Percentiles rank a stretch among this genome's conserved stretches.
These are phyloP conservation scores for Ceratobasidium sp. DNA, from an alignment of 1,284 basidiomycete genomes.

Conservation along the genomic window DNA sequence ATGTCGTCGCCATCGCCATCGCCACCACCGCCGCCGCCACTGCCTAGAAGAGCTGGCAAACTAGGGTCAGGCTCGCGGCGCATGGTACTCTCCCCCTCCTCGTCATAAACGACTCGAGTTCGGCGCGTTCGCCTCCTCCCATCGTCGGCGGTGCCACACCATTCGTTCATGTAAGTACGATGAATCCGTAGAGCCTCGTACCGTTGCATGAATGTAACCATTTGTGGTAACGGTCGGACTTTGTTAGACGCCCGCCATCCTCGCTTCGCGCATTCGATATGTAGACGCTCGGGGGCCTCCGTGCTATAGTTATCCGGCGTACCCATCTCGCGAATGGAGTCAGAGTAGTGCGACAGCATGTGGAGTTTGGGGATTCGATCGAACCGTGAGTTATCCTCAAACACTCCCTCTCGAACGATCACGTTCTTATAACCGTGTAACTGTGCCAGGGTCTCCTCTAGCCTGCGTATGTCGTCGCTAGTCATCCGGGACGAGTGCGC, in stretches of 20 bases:
- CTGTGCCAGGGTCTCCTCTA: constrained; percentile 41
- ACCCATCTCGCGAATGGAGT: constrained; percentile 33
- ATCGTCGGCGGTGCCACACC: not conserved
- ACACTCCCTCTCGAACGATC: constrained; percentile 32
- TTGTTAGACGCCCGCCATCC: constrained; percentile 30
- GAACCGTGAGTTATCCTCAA: constrained; percentile 9
- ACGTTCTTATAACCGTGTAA: constrained; percentile 46
- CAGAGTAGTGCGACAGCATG: constrained; percentile 31
- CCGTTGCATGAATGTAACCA: constrained; percentile 17
- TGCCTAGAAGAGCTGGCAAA: too few relatives aligned
- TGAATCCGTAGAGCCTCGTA: constrained; percentile 22
- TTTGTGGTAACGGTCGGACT: constrained; percentile 1
- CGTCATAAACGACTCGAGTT: not conserved
- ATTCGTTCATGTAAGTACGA: constrained; percentile 4
- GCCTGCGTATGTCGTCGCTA: constrained; percentile 21
- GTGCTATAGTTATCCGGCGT: constrained; percentile 44
- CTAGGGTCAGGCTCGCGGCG: not conserved
- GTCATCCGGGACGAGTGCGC: constrained; percentile 24
- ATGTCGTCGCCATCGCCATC: not conserved
- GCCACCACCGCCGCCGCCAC: not conserved
- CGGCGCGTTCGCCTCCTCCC: not conserved
- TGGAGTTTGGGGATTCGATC: constrained; percentile 40
- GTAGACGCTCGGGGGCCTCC: constrained; percentile 45
- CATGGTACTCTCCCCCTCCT: not conserved
- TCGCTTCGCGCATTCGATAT: constrained; percentile 34